Evolutionary conservation across 768 basidiomycete species (phyloP).

Genomic region (Amanita fuliginea): DNA sequence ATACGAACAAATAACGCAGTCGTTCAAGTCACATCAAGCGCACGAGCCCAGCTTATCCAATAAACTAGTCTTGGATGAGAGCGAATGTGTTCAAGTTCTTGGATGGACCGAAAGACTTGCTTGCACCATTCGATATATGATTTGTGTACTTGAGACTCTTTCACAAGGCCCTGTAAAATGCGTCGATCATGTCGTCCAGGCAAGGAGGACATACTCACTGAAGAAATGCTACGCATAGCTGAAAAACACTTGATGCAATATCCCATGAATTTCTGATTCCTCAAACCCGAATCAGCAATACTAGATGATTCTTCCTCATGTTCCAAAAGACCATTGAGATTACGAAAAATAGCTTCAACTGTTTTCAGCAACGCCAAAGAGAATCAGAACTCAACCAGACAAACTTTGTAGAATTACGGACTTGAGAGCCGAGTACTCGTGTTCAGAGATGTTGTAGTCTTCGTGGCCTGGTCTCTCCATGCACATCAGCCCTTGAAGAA

Average conservation of each 20-base stretch:
- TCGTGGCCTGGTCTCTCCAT: conserved; percentile 11
- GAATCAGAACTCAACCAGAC: not conserved
- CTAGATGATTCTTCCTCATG: not conserved
- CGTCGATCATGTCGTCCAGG: not conserved
- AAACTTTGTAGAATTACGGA: conserved; percentile 19
- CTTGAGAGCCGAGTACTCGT: conserved; percentile 22
- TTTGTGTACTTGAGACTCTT: conserved; percentile 8
- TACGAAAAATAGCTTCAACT: conserved; percentile 32
- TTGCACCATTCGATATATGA: conserved; percentile 24
- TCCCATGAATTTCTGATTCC: conserved; percentile 28
- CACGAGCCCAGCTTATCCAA: conserved; percentile 20
- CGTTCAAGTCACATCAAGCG: not conserved
- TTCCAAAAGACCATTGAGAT: conserved; percentile 26
- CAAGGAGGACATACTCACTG: conserved; percentile 19
- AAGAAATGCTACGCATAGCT: conserved; percentile 36
- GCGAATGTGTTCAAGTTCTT: conserved; percentile 19
- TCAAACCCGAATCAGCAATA: conserved; percentile 10
- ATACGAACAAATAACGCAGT: not conserved
- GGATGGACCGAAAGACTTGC: conserved; percentile 18
- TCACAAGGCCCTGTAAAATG: not conserved
- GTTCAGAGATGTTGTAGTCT: conserved; percentile 19
- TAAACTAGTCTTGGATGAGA: conserved; percentile 20
- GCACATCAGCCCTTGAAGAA: conserved; percentile 25
- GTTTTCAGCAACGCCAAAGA: not conserved
- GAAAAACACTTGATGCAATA: conserved; percentile 36